Base-by-base conservation (phyloP, 805 yeast genomes). In the Cyberlindnera subsufficiens region DNA sequence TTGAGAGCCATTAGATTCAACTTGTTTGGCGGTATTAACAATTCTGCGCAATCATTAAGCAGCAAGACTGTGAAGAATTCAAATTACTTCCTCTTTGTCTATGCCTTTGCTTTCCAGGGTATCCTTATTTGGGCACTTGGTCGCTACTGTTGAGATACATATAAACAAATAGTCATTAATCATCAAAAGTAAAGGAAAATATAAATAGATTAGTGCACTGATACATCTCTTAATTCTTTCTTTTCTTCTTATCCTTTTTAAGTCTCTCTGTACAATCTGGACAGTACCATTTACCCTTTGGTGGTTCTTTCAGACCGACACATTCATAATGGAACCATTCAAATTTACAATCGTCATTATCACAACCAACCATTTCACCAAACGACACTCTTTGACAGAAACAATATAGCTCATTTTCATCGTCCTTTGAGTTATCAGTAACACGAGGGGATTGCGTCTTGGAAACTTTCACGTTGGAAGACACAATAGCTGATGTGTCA, bases 281-380 rank as follows among this genome's bases (percentile, higher is more conserved):
- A 67, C 99, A 91, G 61, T 80, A 90, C 99, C 99, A 91, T 38
- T 85, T 83, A 16, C 93, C 96, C 56, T 80, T 79, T 3, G 98
- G 98, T 5, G 95, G 96, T 40, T 80, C 82, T 16, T 80, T 81
- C 46, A 91, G 68, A 1, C 96, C 96, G 34, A 91, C 96, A 69
- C 99, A 93, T 43, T 81, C 83, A 72, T 90, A 91, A 64, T 93
- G 99, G 66, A 91, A 91, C 98, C 98, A 91, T 60, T 88, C 96
- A 51, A 72, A 80, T 58, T 80, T 78, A 68, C 99, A 93, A 53
- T 83, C 80, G 19, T 83, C 84, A 49, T 88, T 86, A 60, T 91
- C 99, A 65, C 99, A 91, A 0, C 93, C 97, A 51, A 91, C 87
- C 99, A 91, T 91, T 55, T 82, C 87, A 19, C 99, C 99, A 64